These are phyloP conservation scores for Strigomonas oncopelti DNA, from an alignment of 208 protist species.

Conservation along the genomic window DNA sequence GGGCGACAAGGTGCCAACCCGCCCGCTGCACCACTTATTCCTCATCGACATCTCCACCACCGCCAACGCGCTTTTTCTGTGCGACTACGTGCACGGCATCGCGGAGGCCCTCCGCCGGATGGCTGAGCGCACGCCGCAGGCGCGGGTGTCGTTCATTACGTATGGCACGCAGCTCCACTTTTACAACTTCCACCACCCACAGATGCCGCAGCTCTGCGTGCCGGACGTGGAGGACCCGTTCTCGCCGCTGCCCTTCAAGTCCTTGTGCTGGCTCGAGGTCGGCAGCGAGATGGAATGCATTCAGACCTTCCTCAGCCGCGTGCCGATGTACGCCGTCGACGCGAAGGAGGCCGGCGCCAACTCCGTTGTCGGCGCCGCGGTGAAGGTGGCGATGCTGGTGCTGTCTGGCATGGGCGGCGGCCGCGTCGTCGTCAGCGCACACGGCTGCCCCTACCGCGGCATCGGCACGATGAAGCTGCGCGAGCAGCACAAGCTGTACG, in stretches of 20 bases:
- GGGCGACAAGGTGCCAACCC: conserved; percentile 34
- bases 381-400: conserved; percentile 75
- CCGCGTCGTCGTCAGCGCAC: conserved; percentile 57
- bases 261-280: conserved; percentile 85
- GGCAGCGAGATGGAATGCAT: conserved; percentile 62
- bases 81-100: conserved; percentile 69
- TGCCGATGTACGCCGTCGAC: conserved; percentile 38
- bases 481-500: conserved; percentile 82
- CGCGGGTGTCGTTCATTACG: conserved; percentile 85
- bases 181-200: conserved; percentile 77
- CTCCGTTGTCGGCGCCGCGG: conserved; percentile 72
- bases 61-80: conserved; percentile 55
- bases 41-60: conserved; percentile 75
- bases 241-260: conserved; percentile 87
- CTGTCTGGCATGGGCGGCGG: conserved; percentile 76
- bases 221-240: conserved; percentile 86
- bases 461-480: conserved; percentile 65
- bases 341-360: conserved; percentile 37
- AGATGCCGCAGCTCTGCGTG: conserved; percentile 76
- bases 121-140: conserved; percentile 61
- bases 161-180: conserved; percentile 87
- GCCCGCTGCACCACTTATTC: conserved; percentile 85
- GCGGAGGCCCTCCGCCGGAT: conserved; percentile 62
- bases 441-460: conserved; percentile 56
- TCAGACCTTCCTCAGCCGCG: conserved; percentile 48